Evolutionary conservation across 306 rosid species (phyloP), one percentile per base, ranked within the genome.

Genomic region (Acmispon strigosus): DNA sequence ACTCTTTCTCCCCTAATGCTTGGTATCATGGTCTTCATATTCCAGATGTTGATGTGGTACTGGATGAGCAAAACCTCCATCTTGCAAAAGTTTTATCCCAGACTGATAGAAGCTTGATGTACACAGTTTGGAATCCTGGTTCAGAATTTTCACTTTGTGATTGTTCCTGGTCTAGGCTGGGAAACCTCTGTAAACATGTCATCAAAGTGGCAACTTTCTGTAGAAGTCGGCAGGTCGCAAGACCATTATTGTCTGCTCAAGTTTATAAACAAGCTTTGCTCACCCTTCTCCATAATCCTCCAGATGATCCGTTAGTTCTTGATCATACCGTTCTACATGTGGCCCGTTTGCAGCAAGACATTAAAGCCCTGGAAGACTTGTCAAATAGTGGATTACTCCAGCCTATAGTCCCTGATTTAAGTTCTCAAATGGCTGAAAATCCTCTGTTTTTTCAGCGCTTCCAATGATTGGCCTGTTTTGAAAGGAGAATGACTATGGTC

Each of bases 71-170:
- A 68, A 90, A 83, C 83, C 86, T 78, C 61, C 84, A 60, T 70
- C 71, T 79, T 80, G 90, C 90, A 69, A 90, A 88, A 78, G 83
- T 90, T 66, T 52, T 83, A 45, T 88, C 95, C 47, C 90, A 90
- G 72, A 59, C 87, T 43, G 87, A 90, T 73, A 81, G 87, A 81
- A 86, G 69, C 52, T 54, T 81, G 66, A 87, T 50, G 2, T 84
- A 86, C 81, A 86, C 92, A 41, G 69, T 90, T 20, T 84, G 92
- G 95, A 86, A 84, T 67, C 92, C 92, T 60, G 92, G 96, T 76
- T 90, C 92, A 10, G 92, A 90, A 66, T 90, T 90, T 72, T 79
- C 95, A 18, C 74, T 88, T 39, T 90, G 96, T 76, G 86, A 90
- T 85, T 90, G 96, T 82, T 73, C 90, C 39, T 81, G 86, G 85